Evolutionary conservation across 768 basidiomycete species (phyloP).

Genomic region (Pleurotus sapidus): DNA sequence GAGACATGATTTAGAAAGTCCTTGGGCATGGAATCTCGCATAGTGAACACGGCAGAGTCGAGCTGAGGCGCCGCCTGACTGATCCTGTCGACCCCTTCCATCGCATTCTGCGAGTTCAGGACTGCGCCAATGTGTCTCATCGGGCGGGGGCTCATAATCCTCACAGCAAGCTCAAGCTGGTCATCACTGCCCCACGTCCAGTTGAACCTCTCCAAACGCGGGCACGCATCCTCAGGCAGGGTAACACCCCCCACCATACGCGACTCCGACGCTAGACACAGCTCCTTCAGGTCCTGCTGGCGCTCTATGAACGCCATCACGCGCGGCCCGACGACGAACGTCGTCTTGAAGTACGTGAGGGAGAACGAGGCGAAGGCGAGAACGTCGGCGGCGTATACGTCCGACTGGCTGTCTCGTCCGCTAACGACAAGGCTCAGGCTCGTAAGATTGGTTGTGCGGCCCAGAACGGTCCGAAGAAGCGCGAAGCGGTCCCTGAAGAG

Average conservation of each 20-base stretch:
- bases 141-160: neutral
- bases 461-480: constrained; percentile 2
- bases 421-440: constrained; percentile 2
- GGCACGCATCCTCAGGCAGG: neutral
- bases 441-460: neutral
- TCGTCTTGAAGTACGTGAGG: neutral
- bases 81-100: neutral
- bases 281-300: neutral
- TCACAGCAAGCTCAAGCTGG: neutral
- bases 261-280: neutral
- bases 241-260: neutral
- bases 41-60: neutral
- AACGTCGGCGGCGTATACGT: neutral
- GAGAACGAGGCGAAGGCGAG: neutral
- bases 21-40: neutral
- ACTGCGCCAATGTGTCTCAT: neutral
- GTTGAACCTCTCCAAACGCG: neutral
- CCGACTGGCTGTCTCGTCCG: constrained; percentile 1
- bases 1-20: neutral
- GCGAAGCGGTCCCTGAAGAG: neutral
- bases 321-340: neutral
- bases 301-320: neutral
- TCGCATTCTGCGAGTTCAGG: neutral
- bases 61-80: neutral
- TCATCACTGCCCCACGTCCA: neutral